A percentile compares a stretch with the other conserved stretches of the same genome.
phyloP scores from a whole-genome alignment of 2,329 filamentous ascomycete genomes.

The Botrytis byssoidea region DNA sequence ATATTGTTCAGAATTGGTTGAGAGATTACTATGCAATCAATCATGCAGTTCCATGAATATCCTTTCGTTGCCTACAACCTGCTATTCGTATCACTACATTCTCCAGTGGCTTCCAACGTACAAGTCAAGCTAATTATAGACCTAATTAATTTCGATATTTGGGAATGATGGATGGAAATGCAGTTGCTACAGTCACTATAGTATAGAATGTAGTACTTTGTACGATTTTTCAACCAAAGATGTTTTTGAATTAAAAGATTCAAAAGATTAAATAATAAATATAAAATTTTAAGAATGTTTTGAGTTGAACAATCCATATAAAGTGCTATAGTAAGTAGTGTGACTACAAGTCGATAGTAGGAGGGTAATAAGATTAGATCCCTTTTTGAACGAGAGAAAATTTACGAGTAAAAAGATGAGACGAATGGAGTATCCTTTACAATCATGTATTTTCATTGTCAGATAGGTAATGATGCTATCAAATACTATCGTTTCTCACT shows the following conservation, averaged over 20 bases:
- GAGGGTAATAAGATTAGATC: not conserved
- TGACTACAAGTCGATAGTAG: not conserved
- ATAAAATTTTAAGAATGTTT: no score
- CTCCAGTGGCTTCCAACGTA: not conserved
- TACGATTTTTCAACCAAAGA: no score
- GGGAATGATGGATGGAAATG: not conserved
- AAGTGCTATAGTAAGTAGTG: not conserved
- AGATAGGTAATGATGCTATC: not conserved
- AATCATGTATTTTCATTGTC: not conserved
- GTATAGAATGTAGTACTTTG: no score
- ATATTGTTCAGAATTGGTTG: no score
- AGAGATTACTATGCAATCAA: not conserved
- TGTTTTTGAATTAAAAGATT: no score
- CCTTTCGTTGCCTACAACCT: not conserved
- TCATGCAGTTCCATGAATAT: not conserved
- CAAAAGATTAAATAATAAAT: no score
- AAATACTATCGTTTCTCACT: not conserved
- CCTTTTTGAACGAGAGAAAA: not conserved
- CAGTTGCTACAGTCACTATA: no score
- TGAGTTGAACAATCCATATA: no score
- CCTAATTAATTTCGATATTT: not conserved
- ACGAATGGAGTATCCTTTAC: not conserved
- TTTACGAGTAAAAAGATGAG: not conserved
- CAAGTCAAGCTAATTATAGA: not conserved
- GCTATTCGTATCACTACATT: not conserved